These are phyloP conservation scores for Mycena galopus DNA, from an alignment of 768 basidiomycete species.

Conservation along the genomic window DNA sequence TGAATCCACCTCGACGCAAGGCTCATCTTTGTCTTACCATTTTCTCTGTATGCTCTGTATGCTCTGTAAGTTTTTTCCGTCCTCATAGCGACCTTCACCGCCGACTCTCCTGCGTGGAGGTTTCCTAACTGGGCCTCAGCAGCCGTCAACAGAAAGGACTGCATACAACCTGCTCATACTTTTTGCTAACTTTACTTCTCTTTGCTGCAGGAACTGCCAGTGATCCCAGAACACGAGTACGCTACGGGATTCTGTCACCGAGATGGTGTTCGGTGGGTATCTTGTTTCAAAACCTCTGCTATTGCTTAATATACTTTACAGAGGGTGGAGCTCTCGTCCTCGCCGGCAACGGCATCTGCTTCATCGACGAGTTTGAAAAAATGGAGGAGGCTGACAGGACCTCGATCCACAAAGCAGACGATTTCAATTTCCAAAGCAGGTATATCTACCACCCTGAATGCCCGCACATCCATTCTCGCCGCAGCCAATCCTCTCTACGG, in stretches of 20 bases:
- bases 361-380: constrained; percentile 99
- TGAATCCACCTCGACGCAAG: no score
- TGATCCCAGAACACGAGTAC: no score
- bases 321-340: constrained; percentile 99
- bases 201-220: no score
- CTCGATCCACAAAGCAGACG: constrained; percentile 98
- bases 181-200: no score
- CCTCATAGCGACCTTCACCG: no score
- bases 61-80: no score
- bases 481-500: constrained; percentile 99
- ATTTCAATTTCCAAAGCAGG: constrained; percentile 99
- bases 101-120: no score
- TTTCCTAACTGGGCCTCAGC: no score
- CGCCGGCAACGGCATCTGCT: constrained; percentile 99
- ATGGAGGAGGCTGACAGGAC: constrained; percentile 99
- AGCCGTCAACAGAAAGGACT: no score
- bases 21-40: no score
- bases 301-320: constrained; percentile 47
- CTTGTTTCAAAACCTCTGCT: background rate
- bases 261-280: constrained; percentile 95
- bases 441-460: constrained; percentile 98
- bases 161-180: no score
- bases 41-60: no score
- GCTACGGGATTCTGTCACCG: constrained; percentile 98
- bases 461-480: constrained; percentile 96